Conservation (phyloP, 176 grass and related monocot genomes). For the Hordeum vulgare region MorexV3_pseudomolecules_assembly NC_058523.1:163875499-163875998, state of each 20-base stretch:
- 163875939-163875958: conserved; percentile 60
- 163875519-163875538: background rate
- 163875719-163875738: background rate
- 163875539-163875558: background rate
- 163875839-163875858: background rate
- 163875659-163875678: background rate
- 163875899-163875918: background rate
- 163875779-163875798: background rate
- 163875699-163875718: background rate
- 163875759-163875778: background rate
- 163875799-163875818: background rate
- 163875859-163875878: background rate
- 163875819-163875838: background rate
- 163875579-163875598: background rate
- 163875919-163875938: conserved; percentile 1
- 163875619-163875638: background rate
- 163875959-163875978: conserved; percentile 94
- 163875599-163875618: background rate
- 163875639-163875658: background rate
- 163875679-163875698: background rate
- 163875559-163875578: background rate
- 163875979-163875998: conserved; percentile 99
- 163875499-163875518: background rate
- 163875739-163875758: background rate
- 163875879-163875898: background rate